Conservation (phyloP, 1,284 basidiomycete genomes). For the Tylopilus sp. region DNA sequence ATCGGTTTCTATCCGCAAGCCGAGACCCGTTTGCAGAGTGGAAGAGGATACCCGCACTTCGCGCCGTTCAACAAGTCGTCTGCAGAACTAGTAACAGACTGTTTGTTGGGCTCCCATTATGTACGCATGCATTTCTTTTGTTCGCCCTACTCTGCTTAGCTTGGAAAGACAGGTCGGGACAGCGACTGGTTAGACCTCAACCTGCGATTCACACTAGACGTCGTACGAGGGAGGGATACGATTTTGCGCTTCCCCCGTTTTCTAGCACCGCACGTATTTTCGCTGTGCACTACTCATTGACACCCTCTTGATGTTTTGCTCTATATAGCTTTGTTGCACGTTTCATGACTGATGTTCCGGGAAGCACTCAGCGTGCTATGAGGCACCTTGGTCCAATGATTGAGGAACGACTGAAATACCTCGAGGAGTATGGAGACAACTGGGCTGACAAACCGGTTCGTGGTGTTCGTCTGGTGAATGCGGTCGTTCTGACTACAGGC, state of each 20-base stretch:
- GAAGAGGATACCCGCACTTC: slow-evolving; percentile 35
- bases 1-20: neutral
- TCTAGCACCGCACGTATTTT: slow-evolving; percentile 51
- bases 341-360: slow-evolving; percentile 1
- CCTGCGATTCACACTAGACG: slow-evolving; percentile 45
- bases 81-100: slow-evolving; percentile 49
- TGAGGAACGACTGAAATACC: slow-evolving; percentile 46
- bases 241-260: slow-evolving; percentile 50
- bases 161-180: slow-evolving; percentile 24
- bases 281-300: neutral
- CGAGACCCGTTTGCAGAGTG: slow-evolving; percentile 36
- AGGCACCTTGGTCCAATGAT: slow-evolving; percentile 49
- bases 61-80: slow-evolving; percentile 38
- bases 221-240: slow-evolving; percentile 38
- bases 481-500: neutral
- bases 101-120: slow-evolving; percentile 51
- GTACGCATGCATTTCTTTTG: neutral
- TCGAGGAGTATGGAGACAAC: slow-evolving; percentile 47
- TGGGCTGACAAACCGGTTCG: slow-evolving; percentile 52
- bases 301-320: neutral
- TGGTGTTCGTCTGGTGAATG: neutral
- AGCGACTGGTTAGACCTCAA: slow-evolving; percentile 50
- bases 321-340: slow-evolving; percentile 13
- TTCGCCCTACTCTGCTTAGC: neutral
- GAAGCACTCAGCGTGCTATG: slow-evolving; percentile 12